Conservation (phyloP, 2,329 filamentous ascomycete genomes). For the Pyrenophora tritici-repentis region DNA sequence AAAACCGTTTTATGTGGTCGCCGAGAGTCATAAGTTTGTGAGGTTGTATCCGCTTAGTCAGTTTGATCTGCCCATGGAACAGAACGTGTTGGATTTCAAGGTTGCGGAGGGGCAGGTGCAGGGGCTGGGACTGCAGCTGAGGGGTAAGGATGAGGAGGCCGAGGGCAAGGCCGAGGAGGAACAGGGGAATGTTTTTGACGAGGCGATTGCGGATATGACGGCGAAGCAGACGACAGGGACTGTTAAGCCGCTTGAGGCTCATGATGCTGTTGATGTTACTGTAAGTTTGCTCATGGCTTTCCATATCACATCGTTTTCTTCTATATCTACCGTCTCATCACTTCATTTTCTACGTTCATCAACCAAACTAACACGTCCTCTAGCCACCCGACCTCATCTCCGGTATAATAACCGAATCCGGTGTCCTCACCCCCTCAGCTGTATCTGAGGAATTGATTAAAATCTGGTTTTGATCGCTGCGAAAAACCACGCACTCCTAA, state of each 20-base stretch:
- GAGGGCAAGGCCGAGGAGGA: conserved; percentile 14
- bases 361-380: conserved; percentile 7
- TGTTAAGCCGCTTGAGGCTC: conserved; percentile 30
- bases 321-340: too few relatives aligned
- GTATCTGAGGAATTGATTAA: conserved; percentile 73
- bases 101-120: conserved; percentile 51
- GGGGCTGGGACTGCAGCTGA: too few relatives aligned
- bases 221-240: conserved; percentile 24
- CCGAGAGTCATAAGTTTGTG: conserved; percentile 96
- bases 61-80: conserved; percentile 78
- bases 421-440: conserved; percentile 70
- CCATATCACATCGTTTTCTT: too few relatives aligned
- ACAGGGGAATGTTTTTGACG: conserved; percentile 53
- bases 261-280: conserved; percentile 71
- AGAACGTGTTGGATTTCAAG: conserved; percentile 76
- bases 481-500: too few relatives aligned
- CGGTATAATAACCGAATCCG: conserved; percentile 76
- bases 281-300: conserved; percentile 49
- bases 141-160: conserved; percentile 11
- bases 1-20: conserved; percentile 86
- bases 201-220: conserved; percentile 40
- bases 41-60: conserved; percentile 82
- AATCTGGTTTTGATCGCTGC: conserved; percentile 58
- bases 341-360: not conserved
- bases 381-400: conserved; percentile 71